These are phyloP conservation scores for Dothiorella sarmentorum DNA, from an alignment of 2,329 filamentous ascomycete genomes.

Conservation along the genomic window DNA sequence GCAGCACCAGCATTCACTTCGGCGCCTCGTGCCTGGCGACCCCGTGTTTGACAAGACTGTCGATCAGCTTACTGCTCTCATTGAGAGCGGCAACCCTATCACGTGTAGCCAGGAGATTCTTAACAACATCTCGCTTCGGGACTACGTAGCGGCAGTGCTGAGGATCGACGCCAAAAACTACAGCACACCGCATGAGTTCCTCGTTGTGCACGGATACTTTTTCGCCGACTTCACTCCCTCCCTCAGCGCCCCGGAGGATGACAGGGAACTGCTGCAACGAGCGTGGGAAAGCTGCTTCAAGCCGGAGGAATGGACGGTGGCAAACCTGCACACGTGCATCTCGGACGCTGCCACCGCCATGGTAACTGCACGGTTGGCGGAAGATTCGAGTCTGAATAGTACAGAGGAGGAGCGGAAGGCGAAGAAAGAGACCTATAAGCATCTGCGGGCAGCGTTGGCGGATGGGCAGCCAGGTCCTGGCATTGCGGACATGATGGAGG, in stretches of 20 bases:
- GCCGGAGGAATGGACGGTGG: neutral
- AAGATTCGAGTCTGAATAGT: neutral
- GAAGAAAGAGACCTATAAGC: conserved; percentile 33
- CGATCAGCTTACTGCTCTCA: conserved; percentile 28
- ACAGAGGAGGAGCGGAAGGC: conserved; percentile 17
- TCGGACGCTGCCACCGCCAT: neutral
- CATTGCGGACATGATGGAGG: conserved; percentile 35
- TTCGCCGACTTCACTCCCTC: conserved; percentile 38
- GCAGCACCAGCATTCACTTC: conserved; percentile 61
- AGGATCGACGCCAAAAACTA: conserved; percentile 55
- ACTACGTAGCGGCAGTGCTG: conserved; percentile 49
- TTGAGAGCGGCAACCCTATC: conserved; percentile 21
- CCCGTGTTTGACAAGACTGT: conserved; percentile 38
- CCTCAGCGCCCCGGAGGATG: neutral
- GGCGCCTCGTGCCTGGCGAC: conserved; percentile 46
- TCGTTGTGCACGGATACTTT: conserved; percentile 56
- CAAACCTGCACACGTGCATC: neutral
- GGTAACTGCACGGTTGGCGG: neutral
- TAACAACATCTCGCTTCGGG: conserved; percentile 28
- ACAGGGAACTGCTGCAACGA: neutral
- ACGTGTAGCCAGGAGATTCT: conserved; percentile 20
- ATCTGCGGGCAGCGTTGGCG: conserved; percentile 31
- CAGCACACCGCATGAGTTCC: conserved; percentile 53
- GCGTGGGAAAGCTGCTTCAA: neutral
- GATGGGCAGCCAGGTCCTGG: conserved; percentile 32